Percentiles rank a stretch among this genome's conserved stretches.
Evolutionary conservation across 2,329 filamentous ascomycete species (phyloP).

Genomic region (Macrophomina pseudophaseolina): DNA sequence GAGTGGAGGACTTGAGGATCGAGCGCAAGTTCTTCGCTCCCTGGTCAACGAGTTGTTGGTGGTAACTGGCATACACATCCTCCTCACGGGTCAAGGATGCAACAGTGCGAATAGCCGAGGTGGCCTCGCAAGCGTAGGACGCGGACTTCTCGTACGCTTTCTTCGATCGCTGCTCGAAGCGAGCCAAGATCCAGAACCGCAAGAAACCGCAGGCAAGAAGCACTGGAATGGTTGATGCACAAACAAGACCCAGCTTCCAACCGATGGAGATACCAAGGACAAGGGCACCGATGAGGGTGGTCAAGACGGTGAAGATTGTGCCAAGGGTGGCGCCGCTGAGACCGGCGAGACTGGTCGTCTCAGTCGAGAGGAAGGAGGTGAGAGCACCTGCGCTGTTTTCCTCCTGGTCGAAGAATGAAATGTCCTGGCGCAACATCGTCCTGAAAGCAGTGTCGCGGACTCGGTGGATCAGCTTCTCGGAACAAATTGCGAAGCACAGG

Average conservation of each 20-base stretch:
- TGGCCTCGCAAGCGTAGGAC: slow-evolving; percentile 89
- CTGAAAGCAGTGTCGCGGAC: slow-evolving; percentile 84
- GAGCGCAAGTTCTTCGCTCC: slow-evolving; percentile 72
- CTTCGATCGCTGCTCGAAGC: slow-evolving; percentile 80
- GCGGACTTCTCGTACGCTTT: slow-evolving; percentile 79
- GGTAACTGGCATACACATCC: slow-evolving; percentile 78
- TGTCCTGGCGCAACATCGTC: slow-evolving; percentile 88
- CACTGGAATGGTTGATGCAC: slow-evolving; percentile 77
- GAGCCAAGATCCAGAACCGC: slow-evolving; percentile 81
- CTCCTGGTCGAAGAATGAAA: slow-evolving; percentile 86
- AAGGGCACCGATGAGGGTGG: slow-evolving; percentile 78
- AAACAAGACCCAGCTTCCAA: slow-evolving; percentile 88
- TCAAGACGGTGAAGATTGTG: slow-evolving; percentile 78
- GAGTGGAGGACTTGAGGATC: slow-evolving; percentile 73
- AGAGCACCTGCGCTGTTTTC: slow-evolving; percentile 88
- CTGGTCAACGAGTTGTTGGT: slow-evolving; percentile 67
- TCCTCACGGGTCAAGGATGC: slow-evolving; percentile 86
- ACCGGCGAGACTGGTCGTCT: slow-evolving; percentile 87
- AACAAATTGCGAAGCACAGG: slow-evolving; percentile 74
- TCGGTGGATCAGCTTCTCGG: slow-evolving; percentile 82
- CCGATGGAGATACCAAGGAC: slow-evolving; percentile 74
- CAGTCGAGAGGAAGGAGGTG: slow-evolving; percentile 83
- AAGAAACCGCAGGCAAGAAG: slow-evolving; percentile 83
- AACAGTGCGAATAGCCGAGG: slow-evolving; percentile 91
- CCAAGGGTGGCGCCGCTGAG: slow-evolving; percentile 87